These are phyloP conservation scores for Euphorbia tirucalli DNA, from an alignment of 345 rosid genomes.

Conservation along the genomic window DNA sequence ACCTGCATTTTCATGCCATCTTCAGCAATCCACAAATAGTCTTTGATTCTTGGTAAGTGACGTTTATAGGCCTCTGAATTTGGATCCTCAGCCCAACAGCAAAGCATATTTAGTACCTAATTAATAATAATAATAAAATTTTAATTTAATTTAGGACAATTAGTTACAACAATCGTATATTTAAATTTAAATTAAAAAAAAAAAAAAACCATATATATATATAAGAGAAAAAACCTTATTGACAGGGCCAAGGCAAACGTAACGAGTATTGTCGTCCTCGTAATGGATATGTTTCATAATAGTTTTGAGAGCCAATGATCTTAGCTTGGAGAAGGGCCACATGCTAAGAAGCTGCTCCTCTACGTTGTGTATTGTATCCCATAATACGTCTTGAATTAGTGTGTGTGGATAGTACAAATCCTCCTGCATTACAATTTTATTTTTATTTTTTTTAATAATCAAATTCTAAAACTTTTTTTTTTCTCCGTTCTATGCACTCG, in stretches of 20 bases:
- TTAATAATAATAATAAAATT: neutral
- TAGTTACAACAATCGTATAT: neutral
- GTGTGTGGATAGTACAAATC: slow-evolving; percentile 57
- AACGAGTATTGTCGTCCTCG: slow-evolving; percentile 55
- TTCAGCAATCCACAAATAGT: slow-evolving; percentile 62
- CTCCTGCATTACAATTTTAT: slow-evolving; percentile 38
- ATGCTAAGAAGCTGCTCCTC: slow-evolving; percentile 48
- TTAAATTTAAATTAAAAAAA: too few relatives aligned
- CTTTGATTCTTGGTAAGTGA: slow-evolving; percentile 55
- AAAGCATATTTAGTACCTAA: slow-evolving; percentile 55
- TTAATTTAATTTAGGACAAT: neutral
- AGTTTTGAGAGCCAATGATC: slow-evolving; percentile 43
- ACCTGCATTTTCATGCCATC: slow-evolving; percentile 79
- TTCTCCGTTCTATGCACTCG: too few relatives aligned
- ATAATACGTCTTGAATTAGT: slow-evolving; percentile 49
- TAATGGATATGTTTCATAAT: slow-evolving; percentile 59
- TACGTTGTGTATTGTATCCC: slow-evolving; percentile 42
- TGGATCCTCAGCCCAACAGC: slow-evolving; percentile 61
- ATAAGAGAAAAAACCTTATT: slow-evolving; percentile 42
- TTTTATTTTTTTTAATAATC: too few relatives aligned
- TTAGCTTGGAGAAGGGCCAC: slow-evolving; percentile 58
- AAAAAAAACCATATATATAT: too few relatives aligned
- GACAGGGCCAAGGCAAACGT: slow-evolving; percentile 50
- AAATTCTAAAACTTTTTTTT: too few relatives aligned
- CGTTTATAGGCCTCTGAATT: slow-evolving; percentile 45